Base-by-base conservation (phyloP, 169 alveolate species). In the Eimeria sp. region DNA sequence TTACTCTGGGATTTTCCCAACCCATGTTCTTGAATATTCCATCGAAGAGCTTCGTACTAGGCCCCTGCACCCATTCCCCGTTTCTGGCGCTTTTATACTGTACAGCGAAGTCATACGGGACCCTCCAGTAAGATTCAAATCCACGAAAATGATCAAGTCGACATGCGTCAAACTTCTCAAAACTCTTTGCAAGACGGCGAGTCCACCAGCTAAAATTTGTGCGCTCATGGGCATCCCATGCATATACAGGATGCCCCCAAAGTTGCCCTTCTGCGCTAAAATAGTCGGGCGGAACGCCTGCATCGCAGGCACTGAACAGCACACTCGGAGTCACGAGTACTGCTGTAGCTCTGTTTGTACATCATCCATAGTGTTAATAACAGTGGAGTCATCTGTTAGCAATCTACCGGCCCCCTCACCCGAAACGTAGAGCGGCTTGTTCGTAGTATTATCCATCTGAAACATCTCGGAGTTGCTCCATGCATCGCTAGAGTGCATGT, bases 191-290 rank as follows among this genome's bases (percentile, higher is more conserved):
- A 73, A 95, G 43, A n/a, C 96, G 95, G 43, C 92, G 82, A 7
- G 92, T 84, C 96, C 96, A 95, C 95, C 95, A 95, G 83, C 92
- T 83, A 34, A 95, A 86, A 34, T 87, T 86, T 6, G 92, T 88
- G 54, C 88, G 86, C 9, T 54, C 92, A 63, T 95, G 96, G 20
- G 88, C 89, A 45, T 95, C 75, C 96, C 96, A 95, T 40, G 92
- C 95, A 54, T 95, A 95, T 6, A 86, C 95, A 47, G 96, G 96
- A 73, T 86, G 95, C 34, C 96, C 96, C 96, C 96, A 95, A 58
- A 95, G 95, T 34, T 95, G 96, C 34, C 96, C 96, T 63, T 73
- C 95, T 25, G 90, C 92, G 93, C 95, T 72, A 67, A 86, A 95
- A 14, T 89, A 76, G 57, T 95, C 96, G 20, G 96, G 96, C 0